Conservation (phyloP, 2,329 filamentous ascomycete species). For the Ceratocystis huliohia region DNA sequence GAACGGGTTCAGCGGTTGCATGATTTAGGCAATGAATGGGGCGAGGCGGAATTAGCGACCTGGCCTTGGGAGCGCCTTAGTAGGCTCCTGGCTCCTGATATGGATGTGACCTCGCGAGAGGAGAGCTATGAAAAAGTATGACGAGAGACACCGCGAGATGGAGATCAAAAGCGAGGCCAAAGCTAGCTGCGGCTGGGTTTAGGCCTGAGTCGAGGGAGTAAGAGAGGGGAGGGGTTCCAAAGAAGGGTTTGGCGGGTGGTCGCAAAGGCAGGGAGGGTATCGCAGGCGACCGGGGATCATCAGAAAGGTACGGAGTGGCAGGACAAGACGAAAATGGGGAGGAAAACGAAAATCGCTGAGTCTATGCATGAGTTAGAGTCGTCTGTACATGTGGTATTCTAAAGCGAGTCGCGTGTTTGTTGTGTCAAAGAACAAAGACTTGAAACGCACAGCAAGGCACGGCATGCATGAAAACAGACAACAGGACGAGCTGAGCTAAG, state of each 20-base stretch:
- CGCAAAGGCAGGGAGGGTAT: background rate
- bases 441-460: conserved; percentile 1
- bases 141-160: background rate
- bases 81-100: background rate
- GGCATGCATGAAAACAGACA: background rate
- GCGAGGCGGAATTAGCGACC: background rate
- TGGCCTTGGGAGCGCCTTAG: background rate
- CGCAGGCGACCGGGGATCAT: background rate
- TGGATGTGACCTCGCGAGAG: background rate
- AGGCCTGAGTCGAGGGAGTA: background rate
- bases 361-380: background rate
- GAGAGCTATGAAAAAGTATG: background rate
- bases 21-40: conserved; percentile 28
- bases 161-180: background rate
- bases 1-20: conserved; percentile 98
- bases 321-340: background rate
- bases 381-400: background rate
- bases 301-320: background rate
- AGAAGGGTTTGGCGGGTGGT: background rate
- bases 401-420: background rate
- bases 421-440: background rate
- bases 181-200: background rate
- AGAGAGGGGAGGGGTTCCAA: background rate
- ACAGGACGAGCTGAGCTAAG: background rate
- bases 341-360: background rate